Base-by-base conservation (phyloP, 2,329 filamentous ascomycete genomes). In the Ceratocystis colombiana region DNA sequence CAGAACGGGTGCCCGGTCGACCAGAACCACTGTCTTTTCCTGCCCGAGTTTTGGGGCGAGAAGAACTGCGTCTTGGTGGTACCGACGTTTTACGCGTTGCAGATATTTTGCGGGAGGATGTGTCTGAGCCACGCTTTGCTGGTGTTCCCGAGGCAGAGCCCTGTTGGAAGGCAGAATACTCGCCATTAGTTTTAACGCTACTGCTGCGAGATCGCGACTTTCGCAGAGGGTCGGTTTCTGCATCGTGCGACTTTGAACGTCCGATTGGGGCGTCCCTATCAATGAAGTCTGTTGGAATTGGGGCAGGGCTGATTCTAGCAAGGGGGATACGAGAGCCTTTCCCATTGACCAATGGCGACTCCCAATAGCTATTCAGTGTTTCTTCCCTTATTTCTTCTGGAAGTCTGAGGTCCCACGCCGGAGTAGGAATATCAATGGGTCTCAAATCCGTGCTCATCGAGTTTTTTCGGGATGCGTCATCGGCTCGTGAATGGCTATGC, bases 291-390 rank as follows among this genome's bases (percentile, higher is more conserved):
- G 82, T 75, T 1, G 89, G 83, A 67, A 95, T 86, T 10, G 91
- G 90, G 22, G 85, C 82, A 1, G 89, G 88, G 73, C 90, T 96
- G 15, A 83, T 79, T 71, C 90, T 92, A 37, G 90, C 86, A 46
- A 97, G 81, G 0, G 94, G 94, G 73, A 99, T 96, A 65, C 90
- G 86, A 57, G 93, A 96, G 77, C 79, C 83, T 76, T 81, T 88
- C 15, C 64, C 64, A 33, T 59, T 66, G 12, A 41, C 45, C 17
- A 64, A 50, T 0, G 67, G 64, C 72, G 74, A 80, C 70, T 79
- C 74, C 71, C 79, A 82, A 69, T 83, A 84, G 64, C 75, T 72
- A 61, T 78, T 78, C 50, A 76, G 77, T 72, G 82, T 75, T 73
- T 82, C 79, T 71, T 84, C 78, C 57, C 87, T 86, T 68, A 89